Conservation (phyloP, 305 asterid species). For the Rubia tinctorum region DNA sequence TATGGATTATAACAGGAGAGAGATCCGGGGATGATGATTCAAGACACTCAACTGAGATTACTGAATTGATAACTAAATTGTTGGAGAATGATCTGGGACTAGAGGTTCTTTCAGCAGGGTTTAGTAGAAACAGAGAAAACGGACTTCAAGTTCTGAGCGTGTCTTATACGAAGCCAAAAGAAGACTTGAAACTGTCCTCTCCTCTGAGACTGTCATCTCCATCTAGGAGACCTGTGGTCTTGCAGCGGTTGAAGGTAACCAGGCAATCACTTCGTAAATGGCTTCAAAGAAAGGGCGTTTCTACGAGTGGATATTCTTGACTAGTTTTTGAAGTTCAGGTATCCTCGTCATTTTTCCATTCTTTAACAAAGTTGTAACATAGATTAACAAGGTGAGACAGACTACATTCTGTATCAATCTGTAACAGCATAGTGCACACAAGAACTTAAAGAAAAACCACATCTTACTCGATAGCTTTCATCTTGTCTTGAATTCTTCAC, state of each 20-base stretch:
- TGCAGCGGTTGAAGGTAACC: constrained; percentile 60
- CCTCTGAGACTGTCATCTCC: constrained; percentile 36
- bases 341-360: constrained; percentile 13
- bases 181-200: constrained; percentile 33
- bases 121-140: constrained; percentile 22
- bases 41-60: constrained; percentile 37
- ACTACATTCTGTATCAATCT: constrained; percentile 2
- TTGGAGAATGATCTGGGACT: constrained; percentile 71
- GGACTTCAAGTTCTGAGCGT: constrained; percentile 16
- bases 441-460: background rate
- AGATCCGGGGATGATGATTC: constrained; percentile 24
- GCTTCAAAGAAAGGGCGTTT: constrained; percentile 41
- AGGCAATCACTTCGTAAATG: constrained; percentile 60
- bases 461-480: background rate
- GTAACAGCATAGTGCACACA: background rate
- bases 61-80: constrained; percentile 55
- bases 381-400: background rate
- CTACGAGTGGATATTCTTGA: background rate
- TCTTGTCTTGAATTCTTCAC: background rate
- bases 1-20: constrained; percentile 58
- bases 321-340: constrained; percentile 1
- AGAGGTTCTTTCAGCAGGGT: constrained; percentile 47
- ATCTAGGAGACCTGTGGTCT: constrained; percentile 68
- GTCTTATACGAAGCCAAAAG: constrained; percentile 25
- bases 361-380: constrained; percentile 7